Percentiles rank a stretch among this genome's conserved stretches.
phyloP scores from a whole-genome alignment of 176 grass and related monocot genomes.

The Oryza coarctata region DNA sequence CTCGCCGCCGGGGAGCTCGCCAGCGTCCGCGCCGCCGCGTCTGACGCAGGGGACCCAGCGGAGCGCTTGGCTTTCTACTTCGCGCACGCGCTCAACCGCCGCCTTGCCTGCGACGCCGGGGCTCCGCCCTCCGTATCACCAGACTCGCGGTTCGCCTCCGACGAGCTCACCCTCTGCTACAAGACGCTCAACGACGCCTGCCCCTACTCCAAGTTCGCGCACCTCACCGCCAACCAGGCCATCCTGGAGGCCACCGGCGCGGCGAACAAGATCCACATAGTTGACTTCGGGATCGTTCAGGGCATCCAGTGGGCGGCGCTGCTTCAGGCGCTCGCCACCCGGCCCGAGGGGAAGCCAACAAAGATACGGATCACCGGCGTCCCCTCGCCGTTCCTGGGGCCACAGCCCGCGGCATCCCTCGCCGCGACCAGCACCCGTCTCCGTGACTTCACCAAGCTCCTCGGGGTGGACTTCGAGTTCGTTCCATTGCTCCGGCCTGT shows the following conservation, averaged over 20 bases:
- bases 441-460: slow-evolving; percentile 72
- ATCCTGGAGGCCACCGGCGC: slow-evolving; percentile 88
- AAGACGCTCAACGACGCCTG: slow-evolving; percentile 93
- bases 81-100: slow-evolving; percentile 65
- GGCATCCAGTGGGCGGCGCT: slow-evolving; percentile 97
- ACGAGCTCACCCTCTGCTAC: slow-evolving; percentile 92
- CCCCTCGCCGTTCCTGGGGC: slow-evolving; percentile 69
- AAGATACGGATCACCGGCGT: slow-evolving; percentile 83
- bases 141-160: slow-evolving; percentile 40
- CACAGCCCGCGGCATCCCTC: slow-evolving; percentile 61
- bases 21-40: slow-evolving; percentile 54
- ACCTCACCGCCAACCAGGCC: slow-evolving; percentile 97
- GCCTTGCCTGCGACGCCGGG: slow-evolving; percentile 30
- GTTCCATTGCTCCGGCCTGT: slow-evolving; percentile 71
- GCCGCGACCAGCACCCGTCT: slow-evolving; percentile 75
- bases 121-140: not conserved
- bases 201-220: slow-evolving; percentile 96
- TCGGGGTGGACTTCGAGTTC: slow-evolving; percentile 92
- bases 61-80: slow-evolving; percentile 96
- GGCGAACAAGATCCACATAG: slow-evolving; percentile 76
- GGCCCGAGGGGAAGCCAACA: slow-evolving; percentile 76
- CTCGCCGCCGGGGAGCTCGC: slow-evolving; percentile 62
- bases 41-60: slow-evolving; percentile 63
- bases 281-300: slow-evolving; percentile 92
- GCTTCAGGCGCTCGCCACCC: slow-evolving; percentile 92